phyloP scores from a whole-genome alignment of 208 protist species.

The Wallacemonas collosoma region DNA sequence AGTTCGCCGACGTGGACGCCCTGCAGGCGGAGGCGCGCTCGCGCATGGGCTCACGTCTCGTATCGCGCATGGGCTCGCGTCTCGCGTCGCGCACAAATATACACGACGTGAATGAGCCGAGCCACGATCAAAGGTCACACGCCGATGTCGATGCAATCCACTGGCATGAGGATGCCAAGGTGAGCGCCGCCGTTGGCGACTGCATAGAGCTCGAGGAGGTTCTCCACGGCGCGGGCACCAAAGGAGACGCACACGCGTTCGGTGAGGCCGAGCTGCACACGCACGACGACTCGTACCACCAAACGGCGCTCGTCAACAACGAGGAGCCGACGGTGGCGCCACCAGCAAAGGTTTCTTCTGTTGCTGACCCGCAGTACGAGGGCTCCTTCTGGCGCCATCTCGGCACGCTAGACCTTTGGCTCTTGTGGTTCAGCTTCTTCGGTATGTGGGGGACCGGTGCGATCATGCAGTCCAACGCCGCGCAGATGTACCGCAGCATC shows the following conservation, averaged over 20 bases:
- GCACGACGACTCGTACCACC: neutral
- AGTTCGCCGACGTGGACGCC: conserved; percentile 16
- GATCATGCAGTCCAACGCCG: conserved; percentile 77
- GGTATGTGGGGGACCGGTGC: conserved; percentile 74
- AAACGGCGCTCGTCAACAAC: neutral
- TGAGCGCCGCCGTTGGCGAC: neutral
- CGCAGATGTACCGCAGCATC: conserved; percentile 72
- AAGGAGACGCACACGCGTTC: conserved; percentile 4
- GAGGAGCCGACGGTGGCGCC: conserved; percentile 12
- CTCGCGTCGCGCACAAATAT: no score
- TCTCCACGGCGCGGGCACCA: neutral
- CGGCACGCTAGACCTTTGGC: conserved; percentile 67
- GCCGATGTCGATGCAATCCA: no score
- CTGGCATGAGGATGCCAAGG: conserved; percentile 22
- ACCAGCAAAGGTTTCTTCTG: conserved; percentile 16
- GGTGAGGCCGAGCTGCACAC: neutral
- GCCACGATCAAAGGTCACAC: no score
- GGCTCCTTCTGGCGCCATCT: conserved; percentile 71
- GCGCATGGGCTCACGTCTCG: no score
- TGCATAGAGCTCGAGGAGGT: neutral
- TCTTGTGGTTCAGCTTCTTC: conserved; percentile 69
- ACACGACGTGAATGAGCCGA: no score
- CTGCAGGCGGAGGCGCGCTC: neutral
- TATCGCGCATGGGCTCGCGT: no score
- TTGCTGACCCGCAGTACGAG: conserved; percentile 61